Conservation (phyloP, 345 rosid species). For the Trapa bicornis region DNA sequence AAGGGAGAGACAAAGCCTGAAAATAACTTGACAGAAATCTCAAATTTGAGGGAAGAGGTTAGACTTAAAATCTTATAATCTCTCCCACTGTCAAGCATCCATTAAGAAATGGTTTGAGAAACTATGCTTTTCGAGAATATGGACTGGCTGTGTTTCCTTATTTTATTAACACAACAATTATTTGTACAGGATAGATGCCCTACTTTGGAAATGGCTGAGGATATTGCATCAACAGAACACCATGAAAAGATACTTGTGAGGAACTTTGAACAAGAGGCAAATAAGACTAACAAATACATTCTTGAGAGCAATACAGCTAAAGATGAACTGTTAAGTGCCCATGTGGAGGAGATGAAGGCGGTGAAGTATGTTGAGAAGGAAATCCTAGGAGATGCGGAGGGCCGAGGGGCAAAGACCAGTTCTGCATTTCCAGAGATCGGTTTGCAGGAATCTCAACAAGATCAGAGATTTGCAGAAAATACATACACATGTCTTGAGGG, state of each 20-base stretch:
- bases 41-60: too few relatives aligned
- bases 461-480: too few relatives aligned
- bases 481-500: not conserved
- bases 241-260: not conserved
- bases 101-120: not conserved
- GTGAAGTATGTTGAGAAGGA: not conserved
- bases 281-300: not conserved
- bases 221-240: constrained; percentile 1
- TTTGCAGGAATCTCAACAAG: not conserved
- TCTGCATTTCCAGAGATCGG: not conserved
- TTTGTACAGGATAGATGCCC: not conserved
- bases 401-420: not conserved
- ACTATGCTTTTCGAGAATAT: not conserved
- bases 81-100: too few relatives aligned
- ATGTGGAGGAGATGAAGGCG: not conserved
- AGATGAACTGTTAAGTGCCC: not conserved
- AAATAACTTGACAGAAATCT: too few relatives aligned
- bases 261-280: not conserved
- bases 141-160: too few relatives aligned
- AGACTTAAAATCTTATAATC: too few relatives aligned
- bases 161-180: not conserved
- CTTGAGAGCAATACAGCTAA: not conserved
- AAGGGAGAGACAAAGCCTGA: too few relatives aligned
- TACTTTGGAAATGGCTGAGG: not conserved
- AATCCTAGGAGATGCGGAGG: not conserved